Percentiles rank a stretch among this genome's conserved stretches.
Conservation (phyloP, 169 alveolate species). For the Cryptosporidium ryanae region DNA sequence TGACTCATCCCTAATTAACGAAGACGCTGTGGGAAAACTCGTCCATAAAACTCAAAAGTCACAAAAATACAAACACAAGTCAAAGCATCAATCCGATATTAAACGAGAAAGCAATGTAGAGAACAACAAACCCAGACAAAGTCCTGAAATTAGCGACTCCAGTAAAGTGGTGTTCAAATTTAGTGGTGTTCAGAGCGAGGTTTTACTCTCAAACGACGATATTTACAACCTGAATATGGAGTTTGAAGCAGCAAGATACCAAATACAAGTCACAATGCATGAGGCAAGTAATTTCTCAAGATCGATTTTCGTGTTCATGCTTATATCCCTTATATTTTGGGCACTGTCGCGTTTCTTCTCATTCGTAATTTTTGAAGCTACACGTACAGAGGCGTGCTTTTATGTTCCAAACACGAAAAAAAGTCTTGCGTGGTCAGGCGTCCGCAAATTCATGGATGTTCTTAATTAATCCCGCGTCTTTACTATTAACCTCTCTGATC, state of each 20-base stretch:
- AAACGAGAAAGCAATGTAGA: slow-evolving; percentile 5
- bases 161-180: slow-evolving; percentile 8
- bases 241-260: slow-evolving; percentile 73
- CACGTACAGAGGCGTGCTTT: slow-evolving; percentile 61
- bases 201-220: slow-evolving; percentile 24
- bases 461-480: neutral
- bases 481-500: neutral
- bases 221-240: slow-evolving; percentile 38
- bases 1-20: slow-evolving; percentile 17
- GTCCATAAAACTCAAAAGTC: neutral
- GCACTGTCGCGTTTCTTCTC: slow-evolving; percentile 53
- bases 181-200: slow-evolving; percentile 11
- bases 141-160: no score
- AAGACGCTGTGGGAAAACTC: slow-evolving; percentile 17
- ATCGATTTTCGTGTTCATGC: slow-evolving; percentile 59
- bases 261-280: slow-evolving; percentile 68
- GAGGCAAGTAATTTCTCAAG: slow-evolving; percentile 71
- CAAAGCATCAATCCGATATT: neutral
- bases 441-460: slow-evolving; percentile 20
- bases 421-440: slow-evolving; percentile 36
- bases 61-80: neutral
- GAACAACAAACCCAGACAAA: no score
- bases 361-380: slow-evolving; percentile 30
- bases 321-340: slow-evolving; percentile 65
- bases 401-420: slow-evolving; percentile 60